Evolutionary conservation across 495 filamentous ascomycete species (phyloP).

Genomic region (Thozetella sp.): DNA sequence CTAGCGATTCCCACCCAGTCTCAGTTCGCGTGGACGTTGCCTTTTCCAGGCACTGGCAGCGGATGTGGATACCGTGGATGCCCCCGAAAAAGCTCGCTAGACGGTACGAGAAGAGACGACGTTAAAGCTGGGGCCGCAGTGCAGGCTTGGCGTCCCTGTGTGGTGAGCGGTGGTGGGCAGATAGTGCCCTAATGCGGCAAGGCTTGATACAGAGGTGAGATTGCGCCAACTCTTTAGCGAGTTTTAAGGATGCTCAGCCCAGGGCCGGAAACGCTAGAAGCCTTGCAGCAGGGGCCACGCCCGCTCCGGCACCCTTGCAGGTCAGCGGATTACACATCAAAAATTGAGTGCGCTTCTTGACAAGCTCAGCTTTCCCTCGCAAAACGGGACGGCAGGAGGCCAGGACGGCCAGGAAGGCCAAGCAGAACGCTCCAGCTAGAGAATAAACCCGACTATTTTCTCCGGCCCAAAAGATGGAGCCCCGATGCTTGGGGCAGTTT

Average conservation of each 20-base stretch:
- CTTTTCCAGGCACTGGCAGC: background rate
- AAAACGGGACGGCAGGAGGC: too few species aligned
- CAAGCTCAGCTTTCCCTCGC: too few species aligned
- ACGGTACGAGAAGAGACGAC: background rate
- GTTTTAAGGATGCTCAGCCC: constrained; percentile 32
- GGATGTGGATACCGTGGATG: too few species aligned
- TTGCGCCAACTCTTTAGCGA: constrained; percentile 36
- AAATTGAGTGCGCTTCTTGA: too few species aligned
- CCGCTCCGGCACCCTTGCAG: background rate
- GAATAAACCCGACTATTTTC: too few species aligned
- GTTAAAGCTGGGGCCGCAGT: constrained; percentile 5
- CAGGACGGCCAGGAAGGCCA: too few species aligned
- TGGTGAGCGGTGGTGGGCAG: constrained; percentile 4
- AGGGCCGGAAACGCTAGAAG: constrained; percentile 30
- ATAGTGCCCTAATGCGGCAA: constrained; percentile 22
- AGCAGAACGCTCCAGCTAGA: too few species aligned
- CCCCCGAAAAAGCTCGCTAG: too few species aligned
- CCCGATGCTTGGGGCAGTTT: too few species aligned
- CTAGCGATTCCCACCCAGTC: too few species aligned
- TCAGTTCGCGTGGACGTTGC: background rate
- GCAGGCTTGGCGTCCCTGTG: constrained; percentile 12
- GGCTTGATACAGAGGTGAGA: constrained; percentile 38
- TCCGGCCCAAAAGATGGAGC: too few species aligned
- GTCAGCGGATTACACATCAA: too few species aligned
- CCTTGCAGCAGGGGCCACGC: constrained; percentile 12